Evolutionary conservation across 805 yeast genomes (phyloP), one percentile per base, ranked within the genome.

Genomic region (Yamadazyma paraphyllophila): DNA sequence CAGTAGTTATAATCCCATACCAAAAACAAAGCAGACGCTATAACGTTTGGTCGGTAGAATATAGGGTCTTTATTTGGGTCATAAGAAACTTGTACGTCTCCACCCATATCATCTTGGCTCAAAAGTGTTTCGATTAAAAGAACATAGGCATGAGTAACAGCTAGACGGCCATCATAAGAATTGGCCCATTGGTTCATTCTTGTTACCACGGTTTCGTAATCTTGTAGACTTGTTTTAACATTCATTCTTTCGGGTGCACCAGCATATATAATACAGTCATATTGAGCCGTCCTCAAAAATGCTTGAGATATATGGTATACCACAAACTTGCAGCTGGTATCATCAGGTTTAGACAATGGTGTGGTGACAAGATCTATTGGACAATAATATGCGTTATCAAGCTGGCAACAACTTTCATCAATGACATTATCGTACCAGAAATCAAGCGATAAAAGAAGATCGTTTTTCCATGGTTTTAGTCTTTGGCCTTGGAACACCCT

Each of bases 81-180:
- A 60, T 78, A 79, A 30, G 61, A 62, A 31, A 46, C 32, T 35
- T 66, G 66, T 5, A 62, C 65, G 12, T 20, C n/a, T 30, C 72
- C 73, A 35, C 40, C 40, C 31, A 26, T 37, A 25, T 37, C 31
- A 14, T 37, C 40, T 37, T 58, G 61, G 13, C 73, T 78, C 37
- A 83, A 57, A 50, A 78, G 76, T 74, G 77, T 76, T 55, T 83
- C 87, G 61, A 76, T 76, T 20, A 84, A 54, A 43, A 81, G 67
- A 52, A 78, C 65, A 49, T 79, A 79, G 24, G 85, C 82, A 56
- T 84, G 85, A 33, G 82, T 68, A 7, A 79, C 75, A n/a, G 81
- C 71, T 12, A 77, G 61, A 46, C 72, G 71, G 8, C 82, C 85
- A 48, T 66, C 71, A 10, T 60, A 46, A 3, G 76, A 66, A 5